Base-by-base conservation (phyloP, 305 asterid genomes). In the Fraxinus ornus region DNA sequence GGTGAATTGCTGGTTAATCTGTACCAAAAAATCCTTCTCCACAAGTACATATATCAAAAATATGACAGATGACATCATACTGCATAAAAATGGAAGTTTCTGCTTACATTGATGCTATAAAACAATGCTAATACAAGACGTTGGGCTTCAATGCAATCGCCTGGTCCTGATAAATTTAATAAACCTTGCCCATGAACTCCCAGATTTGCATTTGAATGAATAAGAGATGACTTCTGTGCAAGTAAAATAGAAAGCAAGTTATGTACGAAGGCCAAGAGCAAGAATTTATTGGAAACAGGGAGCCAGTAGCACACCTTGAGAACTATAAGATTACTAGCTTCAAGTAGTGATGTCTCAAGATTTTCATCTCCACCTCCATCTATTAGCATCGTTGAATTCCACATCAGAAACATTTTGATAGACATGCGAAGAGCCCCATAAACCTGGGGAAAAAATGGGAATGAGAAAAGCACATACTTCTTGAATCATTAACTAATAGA, bases 401-500 rank as follows among this genome's bases (percentile, higher is more conserved):
- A 95, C 99, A 97, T 97, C 88, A 97, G 82, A 84, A 95, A 93
- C 97, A 97, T 95, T 88, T 97, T 97, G 76, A 97, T 98, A n/a
- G 98, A 87, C 99, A 97, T 97, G 82, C 99, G 97, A 83, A 97
- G 98, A 79, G 99, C 99, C 83, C 99, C 99, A 88, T 89, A 97
- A 81, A 97, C 99, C 99, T 97, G 88, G 49, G 88, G 76, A 78
- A 74, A 47, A 36, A 36, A 5, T 39, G 60, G 72, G 77, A 76
- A 83, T 64, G 70, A 87, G 79, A 86, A 73, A 77, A 75, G 80
- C 37, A 39, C 62, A 76, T 79, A 24, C 49, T 22, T 32, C 22
- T 36, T 33, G 80, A 37, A 37, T 19, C 47, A 47, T 33, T 24
- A 75, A 66, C 17, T 75, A 73, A 75, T 44, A n/a, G 28, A n/a